Evolutionary conservation across 495 filamentous ascomycete genomes (phyloP).

Genomic region (Penicillium canescens): DNA sequence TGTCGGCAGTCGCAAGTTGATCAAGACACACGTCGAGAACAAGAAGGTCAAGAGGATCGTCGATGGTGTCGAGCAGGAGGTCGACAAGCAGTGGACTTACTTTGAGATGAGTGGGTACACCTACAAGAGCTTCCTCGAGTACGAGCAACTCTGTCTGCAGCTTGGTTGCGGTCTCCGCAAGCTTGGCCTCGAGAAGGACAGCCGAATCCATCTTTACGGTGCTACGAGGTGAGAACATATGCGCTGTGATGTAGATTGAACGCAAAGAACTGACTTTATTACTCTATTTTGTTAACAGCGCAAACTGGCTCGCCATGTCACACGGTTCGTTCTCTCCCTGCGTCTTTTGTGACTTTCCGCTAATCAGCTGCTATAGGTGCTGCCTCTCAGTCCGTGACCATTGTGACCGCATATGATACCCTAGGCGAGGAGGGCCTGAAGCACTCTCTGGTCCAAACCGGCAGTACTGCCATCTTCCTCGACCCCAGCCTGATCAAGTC

Average conservation of each 20-base stretch:
- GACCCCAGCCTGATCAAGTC: conserved; percentile 82
- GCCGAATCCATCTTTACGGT: conserved; percentile 85
- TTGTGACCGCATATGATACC: conserved; percentile 97
- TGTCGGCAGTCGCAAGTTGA: conserved; percentile 74
- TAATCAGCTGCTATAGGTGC: conserved; percentile 37
- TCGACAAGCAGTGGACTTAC: conserved; percentile 95
- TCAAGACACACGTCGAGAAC: conserved; percentile 85
- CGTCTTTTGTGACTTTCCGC: neutral
- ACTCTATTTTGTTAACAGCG: conserved; percentile 45
- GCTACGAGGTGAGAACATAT: conserved; percentile 64
- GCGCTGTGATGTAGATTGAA: neutral
- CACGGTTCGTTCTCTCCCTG: conserved; percentile 48
- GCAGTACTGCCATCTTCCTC: conserved; percentile 84
- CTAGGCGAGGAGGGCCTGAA: conserved; percentile 90
- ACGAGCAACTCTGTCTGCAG: conserved; percentile 72
- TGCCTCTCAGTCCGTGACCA: conserved; percentile 88
- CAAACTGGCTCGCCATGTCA: conserved; percentile 77
- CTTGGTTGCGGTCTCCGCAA: conserved; percentile 77
- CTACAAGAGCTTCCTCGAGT: conserved; percentile 86
- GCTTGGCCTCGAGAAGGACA: conserved; percentile 70
- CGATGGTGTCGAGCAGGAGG: conserved; percentile 83
- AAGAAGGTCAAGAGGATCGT: conserved; percentile 98
- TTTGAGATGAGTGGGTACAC: conserved; percentile 89
- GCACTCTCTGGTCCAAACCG: conserved; percentile 88
- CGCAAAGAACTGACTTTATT: conserved; percentile 5